phyloP scores from a whole-genome alignment of 306 rosid species.

The Geum urbanum region DNA sequence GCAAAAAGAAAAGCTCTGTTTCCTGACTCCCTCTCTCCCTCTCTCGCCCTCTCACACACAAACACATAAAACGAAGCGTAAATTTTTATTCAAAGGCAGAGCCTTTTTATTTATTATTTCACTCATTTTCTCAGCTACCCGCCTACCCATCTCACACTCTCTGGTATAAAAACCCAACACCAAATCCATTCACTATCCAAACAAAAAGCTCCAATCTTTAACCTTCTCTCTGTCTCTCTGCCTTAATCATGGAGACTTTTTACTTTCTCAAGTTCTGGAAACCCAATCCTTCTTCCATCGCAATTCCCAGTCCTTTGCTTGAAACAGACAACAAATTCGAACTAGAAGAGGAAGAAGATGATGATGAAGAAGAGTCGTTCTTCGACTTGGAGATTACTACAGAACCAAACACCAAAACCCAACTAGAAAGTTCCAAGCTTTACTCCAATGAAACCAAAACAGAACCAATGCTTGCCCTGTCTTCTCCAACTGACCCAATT shows the following conservation, averaged over 20 bases:
- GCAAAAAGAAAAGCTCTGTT: slow-evolving; percentile 39
- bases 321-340: slow-evolving; percentile 42
- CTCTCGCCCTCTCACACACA: too few relatives aligned
- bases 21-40: slow-evolving; percentile 24
- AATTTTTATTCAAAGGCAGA: not conserved
- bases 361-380: slow-evolving; percentile 68
- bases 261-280: slow-evolving; percentile 75
- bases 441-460: slow-evolving; percentile 8
- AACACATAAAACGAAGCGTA: slow-evolving; percentile 59
- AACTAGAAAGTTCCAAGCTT: slow-evolving; percentile 5
- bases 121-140: slow-evolving; percentile 32
- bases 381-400: slow-evolving; percentile 70
- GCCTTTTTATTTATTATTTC: slow-evolving; percentile 17
- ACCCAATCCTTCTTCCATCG: slow-evolving; percentile 27
- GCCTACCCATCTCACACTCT: slow-evolving; percentile 8
- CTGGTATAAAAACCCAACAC: slow-evolving; percentile 23
- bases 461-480: slow-evolving; percentile 26
- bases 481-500: slow-evolving; percentile 46
- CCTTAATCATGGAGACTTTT: slow-evolving; percentile 52
- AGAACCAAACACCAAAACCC: slow-evolving; percentile 20
- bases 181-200: slow-evolving; percentile 16
- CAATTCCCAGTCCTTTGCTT: slow-evolving; percentile 33
- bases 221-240: not conserved
- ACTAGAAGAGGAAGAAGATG: slow-evolving; percentile 20
- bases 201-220: not conserved